Base-by-base conservation (phyloP, 2,329 filamentous ascomycete species). In the Penicillium olsonii region DNA sequence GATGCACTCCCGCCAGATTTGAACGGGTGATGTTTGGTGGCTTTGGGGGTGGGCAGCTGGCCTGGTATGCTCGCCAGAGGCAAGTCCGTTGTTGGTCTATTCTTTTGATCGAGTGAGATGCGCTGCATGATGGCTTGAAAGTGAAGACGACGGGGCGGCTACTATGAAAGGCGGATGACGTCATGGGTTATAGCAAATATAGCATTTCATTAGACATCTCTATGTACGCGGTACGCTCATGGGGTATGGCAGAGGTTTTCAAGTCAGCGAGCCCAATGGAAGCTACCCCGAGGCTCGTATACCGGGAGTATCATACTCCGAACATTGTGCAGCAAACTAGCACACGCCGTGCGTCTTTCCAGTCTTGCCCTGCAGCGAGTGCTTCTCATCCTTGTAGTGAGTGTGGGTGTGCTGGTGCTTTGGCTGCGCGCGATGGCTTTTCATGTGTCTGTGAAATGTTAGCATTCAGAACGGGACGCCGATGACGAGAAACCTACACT, bases 331-430 rank as follows among this genome's bases (percentile, higher is more conserved):
- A 27, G 2, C 17, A 29, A 26, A 12, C 37, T 83, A 96, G 74
- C 92, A 96, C 51, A 95, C 78, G 33, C 84, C 86, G 71, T 96
- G 92, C 2, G 90, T 92, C 82, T 96, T 96, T 47, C 90, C 92
- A 50, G 84, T 83, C 82, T 94, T 92, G 14, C 89, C 92, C 75
- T 95, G 90, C 59, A 97, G 75, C 49, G 87, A 92, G 73, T 97
- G 92, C 61, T 83, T 83, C 75, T 96, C 91, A 55, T 87, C 83
- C 73, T 85, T 70, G 65, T 81, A 87, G 38, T 78, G 69, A 3
- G 63, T 51, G 55, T 76, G 74, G 31, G 65, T 80, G 53, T 84
- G 78, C 20, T 77, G 68, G 66, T 81, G 82, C 38, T 76, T 76
- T 54, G 78, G 71, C 18, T 78, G 72, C 38, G 78, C 75, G 47